Evolutionary conservation across 768 basidiomycete genomes (phyloP).

Genomic region (Daedaleopsis nitida): DNA sequence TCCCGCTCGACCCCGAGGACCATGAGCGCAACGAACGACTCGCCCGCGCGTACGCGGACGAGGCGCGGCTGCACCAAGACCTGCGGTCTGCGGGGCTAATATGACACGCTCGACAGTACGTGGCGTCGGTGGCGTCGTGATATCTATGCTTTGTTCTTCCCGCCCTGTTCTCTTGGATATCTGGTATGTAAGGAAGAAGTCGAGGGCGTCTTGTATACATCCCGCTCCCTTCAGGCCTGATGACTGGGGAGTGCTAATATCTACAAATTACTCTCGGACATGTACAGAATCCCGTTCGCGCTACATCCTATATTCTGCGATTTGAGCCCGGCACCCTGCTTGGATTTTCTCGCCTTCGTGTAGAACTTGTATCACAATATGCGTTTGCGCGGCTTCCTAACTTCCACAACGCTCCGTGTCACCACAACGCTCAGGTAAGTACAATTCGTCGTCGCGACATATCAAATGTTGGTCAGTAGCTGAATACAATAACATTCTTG

Average conservation of each 20-base stretch:
- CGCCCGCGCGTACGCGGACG: slow-evolving; percentile 50
- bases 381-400: background rate
- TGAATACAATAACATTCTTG: background rate
- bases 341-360: slow-evolving; percentile 3
- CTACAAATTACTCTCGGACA: slow-evolving; percentile 6
- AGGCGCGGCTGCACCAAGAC: slow-evolving; percentile 59
- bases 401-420: no score
- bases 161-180: background rate
- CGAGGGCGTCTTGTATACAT: slow-evolving; percentile 12
- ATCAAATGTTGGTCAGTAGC: background rate
- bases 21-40: slow-evolving; percentile 45
- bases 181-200: background rate
- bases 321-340: background rate
- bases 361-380: slow-evolving; percentile 16
- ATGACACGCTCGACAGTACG: slow-evolving; percentile 29
- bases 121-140: background rate
- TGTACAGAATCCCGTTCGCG: slow-evolving; percentile 2
- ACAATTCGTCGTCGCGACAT: no score
- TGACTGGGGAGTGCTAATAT: slow-evolving; percentile 3
- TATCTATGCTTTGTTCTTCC: background rate
- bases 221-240: slow-evolving; percentile 1
- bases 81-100: slow-evolving; percentile 67
- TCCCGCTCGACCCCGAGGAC: slow-evolving; percentile 44
- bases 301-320: background rate
- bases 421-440: no score